Evolutionary conservation across 1,284 basidiomycete species (phyloP).

Genomic region (Boletellus dicymbophilus): DNA sequence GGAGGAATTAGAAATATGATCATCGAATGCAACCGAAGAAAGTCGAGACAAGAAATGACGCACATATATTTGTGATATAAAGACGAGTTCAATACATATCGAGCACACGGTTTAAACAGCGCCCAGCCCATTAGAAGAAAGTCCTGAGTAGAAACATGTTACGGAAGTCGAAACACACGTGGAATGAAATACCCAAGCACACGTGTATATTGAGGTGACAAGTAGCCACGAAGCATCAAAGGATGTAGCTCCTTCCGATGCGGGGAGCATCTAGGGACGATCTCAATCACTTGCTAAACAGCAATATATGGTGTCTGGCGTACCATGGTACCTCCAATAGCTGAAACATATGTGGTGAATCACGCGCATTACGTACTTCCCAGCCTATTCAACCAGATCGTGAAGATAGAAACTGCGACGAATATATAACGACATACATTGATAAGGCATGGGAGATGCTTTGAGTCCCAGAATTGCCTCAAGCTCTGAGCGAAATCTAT

Average conservation of each 20-base stretch:
- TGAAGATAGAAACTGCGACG: constrained; percentile 4
- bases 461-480: constrained; percentile 83
- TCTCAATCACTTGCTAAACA: background rate
- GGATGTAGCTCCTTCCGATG: constrained; percentile 51
- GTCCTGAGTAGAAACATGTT: constrained; percentile 47
- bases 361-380: constrained; percentile 77
- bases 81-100: constrained; percentile 74
- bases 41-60: constrained; percentile 28
- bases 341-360: constrained; percentile 31
- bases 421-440: constrained; percentile 57
- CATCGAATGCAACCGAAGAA: too few relatives aligned
- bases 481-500: constrained; percentile 85
- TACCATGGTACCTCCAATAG: constrained; percentile 41
- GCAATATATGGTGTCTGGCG: constrained; percentile 27
- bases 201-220: constrained; percentile 70
- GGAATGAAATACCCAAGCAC: constrained; percentile 66
- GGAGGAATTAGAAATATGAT: too few relatives aligned
- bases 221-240: constrained; percentile 68
- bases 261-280: constrained; percentile 24
- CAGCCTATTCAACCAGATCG: constrained; percentile 51
- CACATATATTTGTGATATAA: constrained; percentile 59
- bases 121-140: constrained; percentile 85
- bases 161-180: background rate
- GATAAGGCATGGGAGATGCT: constrained; percentile 76
- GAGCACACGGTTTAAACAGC: constrained; percentile 59